These are phyloP conservation scores for Helminthosporium solani DNA, from an alignment of 2,329 filamentous ascomycete genomes.

Conservation along the genomic window DNA sequence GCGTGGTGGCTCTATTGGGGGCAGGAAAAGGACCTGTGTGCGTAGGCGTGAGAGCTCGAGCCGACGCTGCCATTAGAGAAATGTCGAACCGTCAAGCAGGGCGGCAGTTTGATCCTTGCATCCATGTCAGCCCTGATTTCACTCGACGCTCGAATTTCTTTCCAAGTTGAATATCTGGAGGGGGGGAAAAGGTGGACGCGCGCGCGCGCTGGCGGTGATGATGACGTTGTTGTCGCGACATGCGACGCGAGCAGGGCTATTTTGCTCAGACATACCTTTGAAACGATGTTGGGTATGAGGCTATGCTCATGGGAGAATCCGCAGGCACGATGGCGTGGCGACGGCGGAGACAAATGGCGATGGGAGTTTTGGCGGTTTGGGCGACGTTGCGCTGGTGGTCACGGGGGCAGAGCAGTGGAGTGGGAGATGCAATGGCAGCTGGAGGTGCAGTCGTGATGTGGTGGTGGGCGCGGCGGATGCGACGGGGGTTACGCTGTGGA, in stretches of 20 bases:
- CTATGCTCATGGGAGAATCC: conserved; percentile 12
- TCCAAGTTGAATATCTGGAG: too few species aligned
- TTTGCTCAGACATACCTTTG: conserved; percentile 24
- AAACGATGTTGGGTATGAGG: conserved; percentile 5
- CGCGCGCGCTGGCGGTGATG: not conserved
- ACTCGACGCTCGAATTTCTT: conserved; percentile 2
- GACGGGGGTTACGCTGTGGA: conserved; percentile 7
- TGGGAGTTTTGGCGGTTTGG: not conserved
- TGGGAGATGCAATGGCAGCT: conserved; percentile 9
- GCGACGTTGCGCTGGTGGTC: too few species aligned
- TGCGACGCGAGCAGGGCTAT: conserved; percentile 1
- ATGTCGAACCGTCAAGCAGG: conserved; percentile 1
- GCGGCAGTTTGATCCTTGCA: conserved; percentile 10
- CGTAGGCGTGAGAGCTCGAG: conserved; percentile 47
- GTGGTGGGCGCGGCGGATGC: conserved; percentile 3
- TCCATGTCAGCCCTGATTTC: conserved; percentile 13
- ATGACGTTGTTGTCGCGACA: conserved; percentile 2
- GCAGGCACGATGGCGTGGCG: conserved; percentile 7
- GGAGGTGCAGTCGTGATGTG: not conserved
- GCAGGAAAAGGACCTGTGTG: conserved; percentile 43
- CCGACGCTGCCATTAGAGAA: conserved; percentile 47
- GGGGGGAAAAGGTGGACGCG: too few species aligned
- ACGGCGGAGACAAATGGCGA: conserved; percentile 7
- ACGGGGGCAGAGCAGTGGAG: not conserved
- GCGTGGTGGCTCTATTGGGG: conserved; percentile 44